Base-by-base conservation (phyloP, 1,284 basidiomycete genomes). In the Gymnopus androsaceus region DNA sequence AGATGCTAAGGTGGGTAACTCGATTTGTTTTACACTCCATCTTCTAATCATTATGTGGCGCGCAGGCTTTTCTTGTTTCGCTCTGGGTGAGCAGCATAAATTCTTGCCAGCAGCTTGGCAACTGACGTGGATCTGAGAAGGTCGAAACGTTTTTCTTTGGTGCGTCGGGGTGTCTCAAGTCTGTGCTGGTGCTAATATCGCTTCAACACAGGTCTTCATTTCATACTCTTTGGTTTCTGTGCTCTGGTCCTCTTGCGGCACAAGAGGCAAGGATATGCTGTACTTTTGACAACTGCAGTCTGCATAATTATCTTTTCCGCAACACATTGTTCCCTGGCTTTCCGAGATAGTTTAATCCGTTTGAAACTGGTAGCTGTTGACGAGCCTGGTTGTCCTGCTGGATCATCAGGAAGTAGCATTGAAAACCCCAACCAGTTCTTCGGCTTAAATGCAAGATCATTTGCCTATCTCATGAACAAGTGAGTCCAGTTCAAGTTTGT, bases 381-480 rank as follows among this genome's bases (percentile, higher is more conserved):
- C 33, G 28, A 21, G 25, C 19, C 25, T 9, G 23, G n/a, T n/a
- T n/a, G 30, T 12, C 7, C 21, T 28, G 6, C 19, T 37, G 28
- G 19, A 9, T 21, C 36, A 6, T 23, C 15, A 4, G 11, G 46
- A 40, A 19, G 50, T 31, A n/a, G 50, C 27, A 33, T 19, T 27
- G 2, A 19, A 23, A 44, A 41, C 15, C 17, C 6, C 11, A 21
- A 33, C 8, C 11, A 33, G 11, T 37, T 46, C 14, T 42, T 36
- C 48, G 55, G 55, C 25, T 27, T 46, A 21, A 42, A 38, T 34
- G 33, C 30, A 19, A 44, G 41, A 27, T 52, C 49, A 3, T 53
- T 57, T 21, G 50, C 55, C 15, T 57, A 57, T 51, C 28, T 57
- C 9, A 57, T 57, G 55, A 57, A 57, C 44, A 51, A 36, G 55